phyloP scores from a whole-genome alignment of 352 stramenopile genomes.

The Peronosclerospora sorghi region DNA sequence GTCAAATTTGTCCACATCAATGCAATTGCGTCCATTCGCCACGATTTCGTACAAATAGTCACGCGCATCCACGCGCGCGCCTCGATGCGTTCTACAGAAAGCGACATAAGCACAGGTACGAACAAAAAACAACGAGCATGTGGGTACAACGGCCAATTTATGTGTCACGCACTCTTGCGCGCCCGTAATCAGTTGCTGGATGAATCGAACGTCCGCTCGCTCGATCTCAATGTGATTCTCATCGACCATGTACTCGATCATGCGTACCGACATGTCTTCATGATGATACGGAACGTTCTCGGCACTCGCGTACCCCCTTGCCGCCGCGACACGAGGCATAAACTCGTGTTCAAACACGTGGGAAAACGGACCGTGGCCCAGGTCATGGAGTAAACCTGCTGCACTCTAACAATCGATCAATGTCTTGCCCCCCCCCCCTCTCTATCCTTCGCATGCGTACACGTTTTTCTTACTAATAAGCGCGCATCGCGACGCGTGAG shows the following conservation, averaged over 20 bases:
- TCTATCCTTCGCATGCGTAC: too few relatives aligned
- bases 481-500: slow-evolving; percentile 82
- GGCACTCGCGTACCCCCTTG: slow-evolving; percentile 15
- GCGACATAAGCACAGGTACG: slow-evolving; percentile 1
- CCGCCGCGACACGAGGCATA: slow-evolving; percentile 46
- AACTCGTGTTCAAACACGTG: slow-evolving; percentile 93
- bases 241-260: slow-evolving; percentile 74
- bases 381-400: slow-evolving; percentile 72
- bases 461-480: slow-evolving; percentile 31
- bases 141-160: too few relatives aligned
- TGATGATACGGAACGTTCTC: slow-evolving; percentile 43
- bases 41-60: slow-evolving; percentile 88
- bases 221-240: slow-evolving; percentile 75
- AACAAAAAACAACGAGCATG: too few relatives aligned
- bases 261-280: slow-evolving; percentile 72
- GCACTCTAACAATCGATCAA: slow-evolving; percentile 31
- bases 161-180: slow-evolving; percentile 47
- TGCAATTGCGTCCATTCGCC: slow-evolving; percentile 83
- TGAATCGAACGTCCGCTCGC: slow-evolving; percentile 52
- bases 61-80: slow-evolving; percentile 35
- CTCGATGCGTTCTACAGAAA: slow-evolving; percentile 30
- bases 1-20: slow-evolving; percentile 90
- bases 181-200: slow-evolving; percentile 74
- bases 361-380: slow-evolving; percentile 92
- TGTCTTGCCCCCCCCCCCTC: not conserved